phyloP scores from a whole-genome alignment of 2,329 filamentous ascomycete genomes.

The Fusarium burgessii region DNA sequence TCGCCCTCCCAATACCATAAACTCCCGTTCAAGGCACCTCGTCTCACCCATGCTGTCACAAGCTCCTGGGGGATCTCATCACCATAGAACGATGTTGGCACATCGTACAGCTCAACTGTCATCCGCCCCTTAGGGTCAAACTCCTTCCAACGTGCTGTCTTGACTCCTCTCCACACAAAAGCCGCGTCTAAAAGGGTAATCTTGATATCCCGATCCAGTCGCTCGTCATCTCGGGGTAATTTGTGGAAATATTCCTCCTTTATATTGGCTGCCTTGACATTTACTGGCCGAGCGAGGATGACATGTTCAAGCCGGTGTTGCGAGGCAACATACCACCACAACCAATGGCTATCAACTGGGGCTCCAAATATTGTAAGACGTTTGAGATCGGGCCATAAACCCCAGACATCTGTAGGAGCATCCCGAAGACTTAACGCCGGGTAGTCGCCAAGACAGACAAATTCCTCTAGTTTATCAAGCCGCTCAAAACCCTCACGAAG shows the following conservation, averaged over 20 bases:
- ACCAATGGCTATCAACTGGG: constrained; percentile 52
- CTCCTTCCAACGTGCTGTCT: constrained; percentile 49
- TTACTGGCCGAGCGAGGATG: constrained; percentile 56
- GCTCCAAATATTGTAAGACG: constrained; percentile 59
- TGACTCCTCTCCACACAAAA: constrained; percentile 40
- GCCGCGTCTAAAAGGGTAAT: constrained; percentile 51
- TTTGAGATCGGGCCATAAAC: constrained; percentile 56
- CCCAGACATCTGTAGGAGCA: constrained; percentile 56
- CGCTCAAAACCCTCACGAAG: constrained; percentile 60
- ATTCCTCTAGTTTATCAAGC: constrained; percentile 60
- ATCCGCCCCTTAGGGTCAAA: constrained; percentile 53
- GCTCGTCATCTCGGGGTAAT: constrained; percentile 45
- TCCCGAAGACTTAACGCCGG: constrained; percentile 54
- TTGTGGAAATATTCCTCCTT: constrained; percentile 58
- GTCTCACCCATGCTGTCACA: constrained; percentile 57
- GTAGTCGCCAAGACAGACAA: constrained; percentile 61
- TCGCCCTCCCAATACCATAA: constrained; percentile 53
- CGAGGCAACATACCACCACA: constrained; percentile 55
- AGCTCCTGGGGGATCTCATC: constrained; percentile 53
- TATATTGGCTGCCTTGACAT: constrained; percentile 50
- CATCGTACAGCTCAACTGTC: constrained; percentile 54
- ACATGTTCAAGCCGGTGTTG: constrained; percentile 55
- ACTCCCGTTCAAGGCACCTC: constrained; percentile 55
- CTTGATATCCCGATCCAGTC: constrained; percentile 46
- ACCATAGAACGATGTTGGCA: constrained; percentile 55